Conservation (phyloP, 2,329 filamentous ascomycete species). For the Paramyrothecium sp. region DNA sequence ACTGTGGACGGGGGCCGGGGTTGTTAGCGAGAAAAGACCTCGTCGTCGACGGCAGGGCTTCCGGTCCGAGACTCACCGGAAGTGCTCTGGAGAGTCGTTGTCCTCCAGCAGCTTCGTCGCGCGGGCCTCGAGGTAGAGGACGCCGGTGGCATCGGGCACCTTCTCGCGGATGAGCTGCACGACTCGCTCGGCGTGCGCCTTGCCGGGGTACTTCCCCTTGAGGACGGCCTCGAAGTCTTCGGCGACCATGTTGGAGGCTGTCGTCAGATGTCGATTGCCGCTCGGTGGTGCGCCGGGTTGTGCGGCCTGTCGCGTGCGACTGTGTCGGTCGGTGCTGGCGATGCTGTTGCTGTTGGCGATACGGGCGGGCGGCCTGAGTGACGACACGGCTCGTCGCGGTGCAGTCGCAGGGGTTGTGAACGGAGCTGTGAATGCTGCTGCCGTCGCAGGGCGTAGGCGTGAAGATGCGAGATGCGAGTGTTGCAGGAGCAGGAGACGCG, state of each 20-base stretch:
- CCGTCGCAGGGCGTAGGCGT: too few relatives aligned
- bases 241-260: conserved; percentile 17
- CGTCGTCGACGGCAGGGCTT: background rate
- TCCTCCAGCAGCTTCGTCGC: conserved; percentile 82
- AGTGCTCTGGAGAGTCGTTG: conserved; percentile 79
- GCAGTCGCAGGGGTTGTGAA: too few relatives aligned
- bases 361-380: too few relatives aligned
- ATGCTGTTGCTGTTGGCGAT: too few relatives aligned
- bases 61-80: conserved; percentile 54
- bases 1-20: conserved; percentile 48
- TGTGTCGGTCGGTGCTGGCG: too few relatives aligned
- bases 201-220: conserved; percentile 74
- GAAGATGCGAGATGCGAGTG: too few relatives aligned
- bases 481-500: background rate
- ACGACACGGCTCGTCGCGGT: too few relatives aligned
- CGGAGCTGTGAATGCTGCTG: too few relatives aligned
- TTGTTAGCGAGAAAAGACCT: background rate
- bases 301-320: too few relatives aligned
- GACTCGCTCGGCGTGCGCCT: conserved; percentile 82
- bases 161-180: conserved; percentile 72
- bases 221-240: conserved; percentile 51
- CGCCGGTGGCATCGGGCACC: conserved; percentile 61
- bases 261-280: too few relatives aligned
- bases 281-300: too few relatives aligned
- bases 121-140: conserved; percentile 87